Base-by-base conservation (phyloP, 83 land plant species). In the Picea abies region DNA sequence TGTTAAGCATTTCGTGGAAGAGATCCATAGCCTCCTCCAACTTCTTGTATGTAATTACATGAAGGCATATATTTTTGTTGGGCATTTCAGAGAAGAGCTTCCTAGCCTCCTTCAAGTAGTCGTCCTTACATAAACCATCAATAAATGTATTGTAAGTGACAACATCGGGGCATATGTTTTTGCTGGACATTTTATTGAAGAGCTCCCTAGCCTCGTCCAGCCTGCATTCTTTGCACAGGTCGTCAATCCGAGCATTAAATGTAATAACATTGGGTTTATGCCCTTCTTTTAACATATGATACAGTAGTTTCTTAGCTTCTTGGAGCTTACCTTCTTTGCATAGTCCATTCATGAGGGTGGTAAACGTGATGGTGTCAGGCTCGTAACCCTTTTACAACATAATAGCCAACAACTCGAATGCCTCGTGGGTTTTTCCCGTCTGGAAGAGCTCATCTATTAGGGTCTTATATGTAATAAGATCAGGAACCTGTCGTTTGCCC, bases 361-460 rank as follows among this genome's bases (percentile, higher is more conserved):
- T 83, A 37, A 32, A 78, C 66, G 85, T 77, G 20, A 78, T 35
- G 3, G 29, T 60, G 23, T 89, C 63, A 19, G 89, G 87, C 32
- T 61, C 35, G n/a, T 66, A 62, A 19, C 87, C 91, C 35, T 83
- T 69, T 11, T 61, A 29, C 15, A n/a, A 9, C 85, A 90, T 87
- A 23, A 77, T 79, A 14, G 60, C 37, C 39, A 84, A 83, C 3
- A 84, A 78, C 6, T 76, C 32, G 49, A 76, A 71, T 15, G 91
- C 88, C 25, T 80, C 84, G 44, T 79, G 63, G 2, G 84, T 10
- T 62, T 77, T 82, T 44, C 70, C 73, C 15, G 4, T 25, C 68
- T 78, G 80, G 26, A 84, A 84, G 80, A 79, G 52, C n/a, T 84
- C 78, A 63, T 83, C 76, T 29, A 89, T 81, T 14, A 86, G 52